A percentile compares a stretch with the other conserved stretches of the same genome.
phyloP scores from a whole-genome alignment of 306 rosid genomes.

The Prinsepia uniflora region DNA sequence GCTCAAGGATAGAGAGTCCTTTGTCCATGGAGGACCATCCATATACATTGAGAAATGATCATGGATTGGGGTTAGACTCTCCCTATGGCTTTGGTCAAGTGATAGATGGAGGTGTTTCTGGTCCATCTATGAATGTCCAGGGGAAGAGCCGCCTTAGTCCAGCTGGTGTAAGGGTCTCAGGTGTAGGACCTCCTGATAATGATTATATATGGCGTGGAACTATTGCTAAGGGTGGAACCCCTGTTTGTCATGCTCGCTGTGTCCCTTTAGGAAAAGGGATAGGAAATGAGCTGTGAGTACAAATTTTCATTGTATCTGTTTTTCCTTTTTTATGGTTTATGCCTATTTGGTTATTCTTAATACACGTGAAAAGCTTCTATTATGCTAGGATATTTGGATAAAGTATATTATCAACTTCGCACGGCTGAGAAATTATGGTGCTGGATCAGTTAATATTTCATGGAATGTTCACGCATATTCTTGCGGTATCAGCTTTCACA shows the following conservation, averaged over 20 bases:
- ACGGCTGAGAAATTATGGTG: not conserved
- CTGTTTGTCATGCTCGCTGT: slow-evolving; percentile 93
- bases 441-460: not conserved
- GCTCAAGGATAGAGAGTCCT: slow-evolving; percentile 64
- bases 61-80: slow-evolving; percentile 51
- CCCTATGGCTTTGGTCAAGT: slow-evolving; percentile 46
- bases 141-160: slow-evolving; percentile 60
- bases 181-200: slow-evolving; percentile 52
- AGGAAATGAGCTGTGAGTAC: slow-evolving; percentile 86
- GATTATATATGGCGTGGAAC: slow-evolving; percentile 94
- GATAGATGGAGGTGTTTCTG: slow-evolving; percentile 42
- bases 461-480: not conserved
- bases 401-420: not conserved
- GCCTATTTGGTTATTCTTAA: not conserved
- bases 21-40: slow-evolving; percentile 51
- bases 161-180: slow-evolving; percentile 40
- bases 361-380: not conserved
- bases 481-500: not conserved
- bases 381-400: not conserved
- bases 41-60: slow-evolving; percentile 58
- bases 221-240: slow-evolving; percentile 97
- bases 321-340: slow-evolving; percentile 11
- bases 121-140: slow-evolving; percentile 43
- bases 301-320: slow-evolving; percentile 9
- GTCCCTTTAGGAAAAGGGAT: slow-evolving; percentile 85